Base-by-base conservation (phyloP, 75 land plant species). In the Azolla pinnata region DNA sequence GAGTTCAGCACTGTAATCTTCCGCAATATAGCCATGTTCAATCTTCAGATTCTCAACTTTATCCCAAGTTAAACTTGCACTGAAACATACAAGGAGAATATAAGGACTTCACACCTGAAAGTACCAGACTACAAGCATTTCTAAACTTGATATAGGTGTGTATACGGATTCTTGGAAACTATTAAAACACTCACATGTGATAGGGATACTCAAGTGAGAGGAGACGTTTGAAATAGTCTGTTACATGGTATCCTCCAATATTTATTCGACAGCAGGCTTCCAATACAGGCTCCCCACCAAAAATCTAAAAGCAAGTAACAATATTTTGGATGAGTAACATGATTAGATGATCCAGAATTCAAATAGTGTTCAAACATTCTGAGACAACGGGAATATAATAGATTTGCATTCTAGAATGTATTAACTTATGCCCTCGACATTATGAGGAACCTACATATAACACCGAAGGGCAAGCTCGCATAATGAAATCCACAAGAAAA, bases 231-330 rank as follows among this genome's bases (percentile, higher is more conserved):
- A 93, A 49, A 57, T 83, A 83, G 61, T 86, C 86, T 51, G 96
- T 88, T 17, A 85, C 72, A 61, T 93, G 89, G 67, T 47, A 93
- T 45, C 98, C 98, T 56, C 98, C 98, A 66, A 93, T 67, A 56
- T 90, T 76, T 40, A 90, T 83, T 68, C 98, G 74, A 70, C 83
- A 79, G 54, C 77, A 67, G 52, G 87, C 90, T 63, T 75, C 89
- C 62, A 76, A 33, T 31, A 85, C 83, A 59, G 98, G 98, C 62
- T 88, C 96, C 1, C 98, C 98, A 52, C 67, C 59, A 21, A 79
- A 40, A 65, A 93, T 71, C 98, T 93, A 68, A 21, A 63, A 66
- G 27, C 16, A n/a, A 4, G 19, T 61, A 28, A 16, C 27, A 48
- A 7, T 16, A 35, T 8, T 5, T 19, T 19, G 24, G 7, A 51